phyloP scores from a whole-genome alignment of 83 land plant species.

The Picea abies region DNA sequence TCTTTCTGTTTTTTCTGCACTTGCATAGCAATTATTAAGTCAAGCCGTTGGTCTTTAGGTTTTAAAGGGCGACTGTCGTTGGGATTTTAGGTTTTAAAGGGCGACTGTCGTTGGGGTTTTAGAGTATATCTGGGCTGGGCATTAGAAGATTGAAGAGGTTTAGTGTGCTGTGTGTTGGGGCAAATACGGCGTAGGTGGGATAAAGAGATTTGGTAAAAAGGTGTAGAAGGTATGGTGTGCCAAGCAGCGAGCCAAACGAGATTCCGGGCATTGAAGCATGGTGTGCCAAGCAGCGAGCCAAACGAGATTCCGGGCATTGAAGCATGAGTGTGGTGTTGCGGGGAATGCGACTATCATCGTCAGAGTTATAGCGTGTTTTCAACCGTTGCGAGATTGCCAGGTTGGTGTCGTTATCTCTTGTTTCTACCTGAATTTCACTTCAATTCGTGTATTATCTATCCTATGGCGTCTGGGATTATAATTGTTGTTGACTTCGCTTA shows the following conservation, averaged over 20 bases:
- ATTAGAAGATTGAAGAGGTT: not conserved
- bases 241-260: conserved; percentile 80
- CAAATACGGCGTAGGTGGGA: not conserved
- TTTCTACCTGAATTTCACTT: no score
- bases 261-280: conserved; percentile 84
- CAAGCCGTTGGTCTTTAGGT: no score
- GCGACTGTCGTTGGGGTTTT: not conserved
- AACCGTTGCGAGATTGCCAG: conserved; percentile 88
- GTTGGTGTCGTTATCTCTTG: conserved; percentile 25
- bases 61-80: not conserved
- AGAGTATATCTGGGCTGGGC: not conserved
- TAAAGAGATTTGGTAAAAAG: conserved; percentile 18
- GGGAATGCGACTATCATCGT: conserved; percentile 66
- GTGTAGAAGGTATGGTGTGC: conserved; percentile 79
- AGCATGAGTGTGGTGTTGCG: conserved; percentile 72
- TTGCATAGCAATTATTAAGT: not conserved
- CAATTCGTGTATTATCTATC: no score
- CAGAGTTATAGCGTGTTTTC: conserved; percentile 87
- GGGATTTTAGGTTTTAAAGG: not conserved
- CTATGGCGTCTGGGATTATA: no score
- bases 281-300: conserved; percentile 83
- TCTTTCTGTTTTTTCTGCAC: not conserved
- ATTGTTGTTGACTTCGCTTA: no score
- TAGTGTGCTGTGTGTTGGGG: not conserved
- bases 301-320: conserved; percentile 81